Base-by-base conservation (phyloP, 2,329 filamentous ascomycete genomes). In the Colletotrichum tropicale region DNA sequence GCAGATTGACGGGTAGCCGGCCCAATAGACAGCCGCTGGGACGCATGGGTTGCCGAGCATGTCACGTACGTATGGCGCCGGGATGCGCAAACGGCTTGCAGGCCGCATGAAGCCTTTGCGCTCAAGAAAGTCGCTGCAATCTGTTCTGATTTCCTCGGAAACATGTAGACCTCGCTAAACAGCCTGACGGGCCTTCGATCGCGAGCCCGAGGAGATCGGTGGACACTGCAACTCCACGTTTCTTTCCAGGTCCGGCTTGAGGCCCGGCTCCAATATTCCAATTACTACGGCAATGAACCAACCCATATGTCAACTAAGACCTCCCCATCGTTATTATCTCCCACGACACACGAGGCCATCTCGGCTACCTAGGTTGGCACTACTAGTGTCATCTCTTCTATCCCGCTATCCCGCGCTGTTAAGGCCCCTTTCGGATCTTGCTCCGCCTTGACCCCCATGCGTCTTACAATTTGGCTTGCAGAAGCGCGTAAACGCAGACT, bases 381-480 rank as follows among this genome's bases (percentile, higher is more conserved):
- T 64, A 62, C 21, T 30, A 30, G 64, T 74, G 70, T 69, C 74
- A 65, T 76, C 64, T 65, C 43, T 76, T 76, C 43, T 73, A 58
- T 64, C 6, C 62, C 69, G 43, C 43, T 73, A 58, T 64, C 6
- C 38, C 64, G 56, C 16, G 43, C 36, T 65, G 21, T n/a, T 36
- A 55, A 71, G 64, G 21, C 70, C 65, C 34, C 60, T 74, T 61
- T 36, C 48, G 34, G 70, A 65, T 32, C 56, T 76, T 65, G 34
- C 28, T 38, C 34, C 34, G 62, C 32, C 43, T 52, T 56, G 36
- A 28, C 24, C 34, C 34, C 64, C 21, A 26, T 21, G 36, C 16
- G 43, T 26, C 16, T 32, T 16, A 16, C 56, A 56, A 60, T 13
- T 58, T 52, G 38, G 58, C 67, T 48, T 32, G 58, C 70, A 69